Evolutionary conservation across 331 rosid species (phyloP).

Genomic region (Pyracantha coccinea): DNA sequence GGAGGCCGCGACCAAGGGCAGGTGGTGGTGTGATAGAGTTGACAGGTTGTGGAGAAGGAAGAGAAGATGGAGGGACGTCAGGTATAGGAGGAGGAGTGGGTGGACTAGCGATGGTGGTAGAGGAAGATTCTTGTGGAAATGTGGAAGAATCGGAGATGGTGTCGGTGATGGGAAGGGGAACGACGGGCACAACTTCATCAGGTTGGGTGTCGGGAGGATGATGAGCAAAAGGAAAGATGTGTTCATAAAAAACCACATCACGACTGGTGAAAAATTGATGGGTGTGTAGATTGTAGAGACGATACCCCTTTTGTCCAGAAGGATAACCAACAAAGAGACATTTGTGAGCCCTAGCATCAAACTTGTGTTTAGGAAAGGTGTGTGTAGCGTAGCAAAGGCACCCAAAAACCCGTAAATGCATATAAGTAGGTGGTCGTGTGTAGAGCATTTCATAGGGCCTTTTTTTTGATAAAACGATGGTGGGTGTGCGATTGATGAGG

Average conservation of each 20-base stretch:
- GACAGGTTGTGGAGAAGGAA: too few relatives aligned
- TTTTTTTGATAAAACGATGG: neutral
- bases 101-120: too few relatives aligned
- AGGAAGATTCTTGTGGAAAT: too few relatives aligned
- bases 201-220: neutral
- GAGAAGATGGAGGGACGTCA: too few relatives aligned
- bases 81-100: too few relatives aligned
- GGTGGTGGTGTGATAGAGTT: too few relatives aligned
- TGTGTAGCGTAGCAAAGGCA: neutral
- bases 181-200: too few relatives aligned
- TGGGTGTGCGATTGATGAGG: neutral
- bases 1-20: neutral
- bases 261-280: neutral
- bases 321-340: neutral
- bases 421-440: neutral
- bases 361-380: neutral
- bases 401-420: neutral
- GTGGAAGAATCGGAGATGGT: too few relatives aligned
- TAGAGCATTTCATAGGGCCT: neutral
- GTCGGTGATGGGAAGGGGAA: too few relatives aligned
- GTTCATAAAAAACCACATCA: neutral
- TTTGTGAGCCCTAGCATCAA: neutral
- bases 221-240: neutral
- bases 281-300: too few relatives aligned
- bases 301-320: neutral